Evolutionary conservation across 352 stramenopile species (phyloP).

Genomic region (Phytophthora nicotianae): DNA sequence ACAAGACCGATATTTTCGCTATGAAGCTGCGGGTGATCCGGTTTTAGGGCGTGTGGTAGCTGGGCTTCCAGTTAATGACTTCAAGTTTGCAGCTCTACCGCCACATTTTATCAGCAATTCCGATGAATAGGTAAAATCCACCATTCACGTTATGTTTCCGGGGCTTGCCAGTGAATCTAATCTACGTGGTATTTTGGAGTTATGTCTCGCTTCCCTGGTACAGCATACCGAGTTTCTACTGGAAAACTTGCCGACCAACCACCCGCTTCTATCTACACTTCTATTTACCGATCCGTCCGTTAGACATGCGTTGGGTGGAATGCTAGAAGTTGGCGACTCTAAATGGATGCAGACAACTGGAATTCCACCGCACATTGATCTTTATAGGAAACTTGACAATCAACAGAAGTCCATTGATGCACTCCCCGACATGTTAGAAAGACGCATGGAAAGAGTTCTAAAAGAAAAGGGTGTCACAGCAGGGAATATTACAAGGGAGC

Average conservation of each 20-base stretch:
- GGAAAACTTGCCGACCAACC: neutral
- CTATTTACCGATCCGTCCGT: neutral
- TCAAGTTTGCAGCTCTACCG: neutral
- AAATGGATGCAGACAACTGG: conserved; percentile 2
- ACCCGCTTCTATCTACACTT: conserved; percentile 1
- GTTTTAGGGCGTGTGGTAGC: neutral
- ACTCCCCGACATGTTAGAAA: neutral
- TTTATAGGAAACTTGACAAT: conserved; percentile 4
- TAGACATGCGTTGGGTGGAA: neutral
- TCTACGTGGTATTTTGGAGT: neutral
- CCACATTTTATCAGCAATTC: neutral
- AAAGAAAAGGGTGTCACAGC: neutral
- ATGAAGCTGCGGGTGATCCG: neutral
- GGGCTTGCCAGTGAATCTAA: neutral
- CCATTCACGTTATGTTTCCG: neutral
- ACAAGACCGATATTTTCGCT: neutral
- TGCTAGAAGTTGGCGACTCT: neutral
- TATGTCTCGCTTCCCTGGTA: conserved; percentile 7
- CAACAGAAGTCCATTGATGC: neutral
- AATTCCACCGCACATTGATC: conserved; percentile 5
- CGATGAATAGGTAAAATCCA: neutral
- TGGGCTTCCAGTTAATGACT: neutral
- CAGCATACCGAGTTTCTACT: neutral
- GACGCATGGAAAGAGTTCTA: neutral
- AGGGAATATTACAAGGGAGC: neutral